Percentiles rank a stretch among this genome's conserved stretches.
These are phyloP conservation scores for Achaetomiella virescens DNA, from an alignment of 495 filamentous ascomycete species.

Conservation along the genomic window DNA sequence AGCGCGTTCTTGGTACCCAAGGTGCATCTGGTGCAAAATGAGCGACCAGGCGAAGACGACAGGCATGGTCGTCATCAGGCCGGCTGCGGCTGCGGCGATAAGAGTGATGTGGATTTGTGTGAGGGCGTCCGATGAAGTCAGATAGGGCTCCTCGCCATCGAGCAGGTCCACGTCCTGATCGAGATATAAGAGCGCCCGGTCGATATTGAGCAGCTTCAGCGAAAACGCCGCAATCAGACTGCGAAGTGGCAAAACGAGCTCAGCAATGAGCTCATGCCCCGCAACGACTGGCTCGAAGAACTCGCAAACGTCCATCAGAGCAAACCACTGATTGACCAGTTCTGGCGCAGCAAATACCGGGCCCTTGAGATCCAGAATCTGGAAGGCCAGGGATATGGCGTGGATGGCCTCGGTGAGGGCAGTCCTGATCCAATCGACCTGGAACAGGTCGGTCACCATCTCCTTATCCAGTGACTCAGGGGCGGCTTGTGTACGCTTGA, in stretches of 20 bases:
- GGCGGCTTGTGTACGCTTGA: constrained; percentile 26
- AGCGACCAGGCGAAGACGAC: constrained; percentile 72
- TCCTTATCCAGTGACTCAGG: constrained; percentile 23
- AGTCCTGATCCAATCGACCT: constrained; percentile 56
- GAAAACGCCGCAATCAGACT: constrained; percentile 66
- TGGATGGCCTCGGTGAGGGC: constrained; percentile 63
- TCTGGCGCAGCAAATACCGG: constrained; percentile 51
- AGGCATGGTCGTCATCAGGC: constrained; percentile 52
- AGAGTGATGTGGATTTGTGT: constrained; percentile 60
- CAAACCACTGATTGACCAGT: constrained; percentile 64
- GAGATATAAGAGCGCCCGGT: constrained; percentile 41
- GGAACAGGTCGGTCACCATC: constrained; percentile 42
- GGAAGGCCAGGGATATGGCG: constrained; percentile 66
- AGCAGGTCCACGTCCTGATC: constrained; percentile 35
- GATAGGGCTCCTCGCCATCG: constrained; percentile 49
- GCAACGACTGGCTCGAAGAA: constrained; percentile 58
- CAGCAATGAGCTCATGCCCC: constrained; percentile 43
- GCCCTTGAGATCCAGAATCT: constrained; percentile 53
- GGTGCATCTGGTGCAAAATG: constrained; percentile 61
- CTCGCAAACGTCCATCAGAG: constrained; percentile 54
- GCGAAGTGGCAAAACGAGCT: constrained; percentile 56
- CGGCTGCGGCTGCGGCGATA: constrained; percentile 40
- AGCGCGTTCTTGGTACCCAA: constrained; percentile 51
- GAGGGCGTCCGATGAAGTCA: constrained; percentile 56
- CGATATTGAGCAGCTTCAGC: constrained; percentile 65